These are phyloP conservation scores for Entomophthora muscae DNA, from an alignment of 371 early-diverging fungal genomes.

Conservation along the genomic window DNA sequence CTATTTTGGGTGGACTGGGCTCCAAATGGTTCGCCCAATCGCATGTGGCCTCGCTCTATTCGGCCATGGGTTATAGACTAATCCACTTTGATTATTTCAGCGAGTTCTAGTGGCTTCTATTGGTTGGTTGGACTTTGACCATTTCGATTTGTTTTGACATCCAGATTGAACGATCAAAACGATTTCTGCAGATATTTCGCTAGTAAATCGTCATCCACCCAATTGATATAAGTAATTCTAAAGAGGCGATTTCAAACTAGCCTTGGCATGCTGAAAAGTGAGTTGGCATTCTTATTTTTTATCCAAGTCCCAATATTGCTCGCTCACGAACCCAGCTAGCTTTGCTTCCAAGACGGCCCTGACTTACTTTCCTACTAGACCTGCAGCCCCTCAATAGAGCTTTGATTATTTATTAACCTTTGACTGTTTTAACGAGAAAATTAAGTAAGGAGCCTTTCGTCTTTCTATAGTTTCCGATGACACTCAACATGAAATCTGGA, in stretches of 20 bases:
- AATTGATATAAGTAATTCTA: background rate
- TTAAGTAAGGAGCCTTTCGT: background rate
- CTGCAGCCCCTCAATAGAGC: too few species aligned
- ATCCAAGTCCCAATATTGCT: background rate
- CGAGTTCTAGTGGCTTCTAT: background rate
- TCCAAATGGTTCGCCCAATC: background rate
- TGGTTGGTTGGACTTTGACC: background rate
- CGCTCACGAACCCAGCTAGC: background rate
- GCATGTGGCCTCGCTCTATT: background rate
- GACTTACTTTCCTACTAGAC: background rate
- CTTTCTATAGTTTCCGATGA: background rate
- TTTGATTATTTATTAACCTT: background rate
- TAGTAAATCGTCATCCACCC: background rate
- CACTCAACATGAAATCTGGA: slow-evolving; percentile 1
- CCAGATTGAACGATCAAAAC: background rate
- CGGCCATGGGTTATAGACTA: background rate
- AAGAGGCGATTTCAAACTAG: background rate
- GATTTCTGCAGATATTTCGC: background rate
- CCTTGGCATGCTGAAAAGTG: background rate
- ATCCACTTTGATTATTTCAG: background rate
- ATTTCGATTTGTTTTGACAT: background rate
- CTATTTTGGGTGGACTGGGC: too few species aligned
- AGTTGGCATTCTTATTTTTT: background rate
- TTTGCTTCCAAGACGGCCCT: background rate
- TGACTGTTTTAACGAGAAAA: background rate